Evolutionary conservation across 1,284 basidiomycete genomes (phyloP).

Genomic region (Austropuccinia psidii): DNA sequence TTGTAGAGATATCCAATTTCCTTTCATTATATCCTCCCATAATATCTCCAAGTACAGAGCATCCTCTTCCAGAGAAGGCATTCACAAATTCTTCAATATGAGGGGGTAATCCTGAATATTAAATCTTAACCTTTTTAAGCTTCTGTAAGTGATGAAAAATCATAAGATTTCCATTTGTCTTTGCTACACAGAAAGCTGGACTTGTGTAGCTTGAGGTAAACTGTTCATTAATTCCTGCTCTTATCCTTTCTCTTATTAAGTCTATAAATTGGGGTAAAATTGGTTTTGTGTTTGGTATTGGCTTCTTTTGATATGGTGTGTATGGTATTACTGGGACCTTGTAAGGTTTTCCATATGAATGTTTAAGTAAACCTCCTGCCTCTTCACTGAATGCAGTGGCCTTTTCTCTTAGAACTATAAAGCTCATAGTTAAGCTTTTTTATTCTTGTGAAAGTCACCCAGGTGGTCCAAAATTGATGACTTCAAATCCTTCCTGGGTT

Average conservation of each 20-base stretch:
- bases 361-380: background rate
- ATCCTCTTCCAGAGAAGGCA: background rate
- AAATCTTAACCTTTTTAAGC: background rate
- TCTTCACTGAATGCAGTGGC: background rate
- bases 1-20: background rate
- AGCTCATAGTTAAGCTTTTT: too few species aligned
- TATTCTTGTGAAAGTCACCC: background rate
- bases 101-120: background rate
- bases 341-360: background rate
- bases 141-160: background rate
- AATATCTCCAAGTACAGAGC: background rate
- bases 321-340: background rate
- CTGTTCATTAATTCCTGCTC: background rate
- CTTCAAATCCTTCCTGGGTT: background rate
- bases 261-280: background rate
- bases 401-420: too few species aligned
- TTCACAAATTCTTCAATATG: background rate
- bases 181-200: background rate
- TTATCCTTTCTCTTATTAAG: background rate
- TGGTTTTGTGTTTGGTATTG: background rate
- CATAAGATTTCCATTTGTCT: background rate
- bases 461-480: background rate
- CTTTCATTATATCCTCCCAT: constrained; percentile 2
- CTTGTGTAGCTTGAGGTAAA: background rate
- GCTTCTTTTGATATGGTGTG: background rate